Percentiles rank a stretch among this genome's conserved stretches.
Conservation (phyloP, 2,329 filamentous ascomycete genomes). For the Coniochaeta sp. region DNA sequence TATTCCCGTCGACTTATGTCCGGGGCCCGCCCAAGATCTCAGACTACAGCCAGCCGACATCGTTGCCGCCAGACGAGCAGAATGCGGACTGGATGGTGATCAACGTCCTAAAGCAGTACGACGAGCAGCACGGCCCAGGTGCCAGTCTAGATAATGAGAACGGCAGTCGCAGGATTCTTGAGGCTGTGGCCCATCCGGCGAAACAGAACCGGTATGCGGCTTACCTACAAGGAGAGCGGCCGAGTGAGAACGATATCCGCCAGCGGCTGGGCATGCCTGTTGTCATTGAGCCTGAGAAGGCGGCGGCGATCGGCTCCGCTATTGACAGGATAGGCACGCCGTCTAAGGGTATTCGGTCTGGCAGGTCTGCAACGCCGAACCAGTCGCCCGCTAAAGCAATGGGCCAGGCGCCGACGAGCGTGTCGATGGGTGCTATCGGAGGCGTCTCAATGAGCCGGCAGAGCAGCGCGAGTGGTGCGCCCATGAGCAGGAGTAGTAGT, state of each 20-base stretch:
- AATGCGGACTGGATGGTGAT: conserved; percentile 51
- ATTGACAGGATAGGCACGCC: conserved; percentile 13
- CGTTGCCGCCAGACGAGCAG: conserved; percentile 44
- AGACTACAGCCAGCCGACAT: conserved; percentile 49
- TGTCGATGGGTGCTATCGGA: conserved; percentile 43
- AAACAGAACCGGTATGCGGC: conserved; percentile 40
- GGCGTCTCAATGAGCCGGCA: conserved; percentile 51
- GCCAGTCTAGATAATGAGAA: conserved; percentile 48
- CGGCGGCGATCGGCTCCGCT: conserved; percentile 4
- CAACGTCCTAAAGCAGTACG: conserved; percentile 50
- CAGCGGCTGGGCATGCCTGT: conserved; percentile 42
- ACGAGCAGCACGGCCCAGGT: conserved; percentile 43
- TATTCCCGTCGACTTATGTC: conserved; percentile 50
- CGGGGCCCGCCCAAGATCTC: conserved; percentile 47
- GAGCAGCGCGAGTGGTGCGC: conserved; percentile 31
- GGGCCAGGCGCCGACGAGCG: conserved; percentile 41
- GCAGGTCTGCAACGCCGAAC: conserved; percentile 19
- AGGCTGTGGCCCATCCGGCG: conserved; percentile 43
- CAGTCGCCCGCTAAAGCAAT: conserved; percentile 24
- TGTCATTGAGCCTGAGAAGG: conserved; percentile 29
- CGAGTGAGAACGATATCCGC: conserved; percentile 41
- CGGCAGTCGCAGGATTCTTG: conserved; percentile 47
- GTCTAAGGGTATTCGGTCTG: conserved; percentile 13
- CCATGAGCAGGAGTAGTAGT: conserved; percentile 33
- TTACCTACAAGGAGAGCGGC: conserved; percentile 36